Percentiles rank a stretch among this genome's conserved stretches.
Evolutionary conservation across 2,329 filamentous ascomycete species (phyloP).

Genomic region (Ophiosphaerella narmari): DNA sequence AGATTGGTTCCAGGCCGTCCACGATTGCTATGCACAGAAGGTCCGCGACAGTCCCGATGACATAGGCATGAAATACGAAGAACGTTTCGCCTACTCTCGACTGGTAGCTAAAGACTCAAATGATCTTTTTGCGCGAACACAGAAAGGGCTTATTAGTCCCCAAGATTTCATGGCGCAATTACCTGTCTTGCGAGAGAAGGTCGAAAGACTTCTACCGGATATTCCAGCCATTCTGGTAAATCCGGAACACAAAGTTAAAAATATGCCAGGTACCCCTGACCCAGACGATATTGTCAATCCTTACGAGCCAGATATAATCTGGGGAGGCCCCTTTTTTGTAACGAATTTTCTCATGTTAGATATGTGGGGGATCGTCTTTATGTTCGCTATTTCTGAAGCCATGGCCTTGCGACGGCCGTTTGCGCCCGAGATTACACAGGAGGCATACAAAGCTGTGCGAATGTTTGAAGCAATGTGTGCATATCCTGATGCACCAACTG

Average conservation of each 20-base stretch:
- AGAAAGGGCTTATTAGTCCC: constrained; percentile 65
- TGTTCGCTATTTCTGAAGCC: constrained; percentile 77
- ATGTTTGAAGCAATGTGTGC: constrained; percentile 78
- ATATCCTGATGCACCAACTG: constrained; percentile 72
- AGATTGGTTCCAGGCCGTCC: constrained; percentile 75
- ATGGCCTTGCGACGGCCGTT: constrained; percentile 58
- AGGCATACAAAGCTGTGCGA: constrained; percentile 74
- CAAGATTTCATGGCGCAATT: constrained; percentile 67
- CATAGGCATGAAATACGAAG: constrained; percentile 69
- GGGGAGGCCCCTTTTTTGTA: constrained; percentile 68
- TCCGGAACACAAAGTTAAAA: constrained; percentile 64
- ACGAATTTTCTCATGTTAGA: constrained; percentile 78
- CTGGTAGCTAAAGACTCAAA: constrained; percentile 81
- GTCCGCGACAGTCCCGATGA: constrained; percentile 64
- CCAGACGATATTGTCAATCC: constrained; percentile 74
- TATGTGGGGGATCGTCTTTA: constrained; percentile 76
- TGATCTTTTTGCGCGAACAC: constrained; percentile 72
- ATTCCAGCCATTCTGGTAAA: constrained; percentile 68
- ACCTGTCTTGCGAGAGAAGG: constrained; percentile 51
- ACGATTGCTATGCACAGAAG: constrained; percentile 67
- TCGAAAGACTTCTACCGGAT: constrained; percentile 52
- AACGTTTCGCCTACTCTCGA: constrained; percentile 67
- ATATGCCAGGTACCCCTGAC: constrained; percentile 62
- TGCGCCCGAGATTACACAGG: constrained; percentile 59
- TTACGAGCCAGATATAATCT: constrained; percentile 70